These are phyloP conservation scores for Agrocybe chaxingu DNA, from an alignment of 768 basidiomycete genomes.

Conservation along the genomic window DNA sequence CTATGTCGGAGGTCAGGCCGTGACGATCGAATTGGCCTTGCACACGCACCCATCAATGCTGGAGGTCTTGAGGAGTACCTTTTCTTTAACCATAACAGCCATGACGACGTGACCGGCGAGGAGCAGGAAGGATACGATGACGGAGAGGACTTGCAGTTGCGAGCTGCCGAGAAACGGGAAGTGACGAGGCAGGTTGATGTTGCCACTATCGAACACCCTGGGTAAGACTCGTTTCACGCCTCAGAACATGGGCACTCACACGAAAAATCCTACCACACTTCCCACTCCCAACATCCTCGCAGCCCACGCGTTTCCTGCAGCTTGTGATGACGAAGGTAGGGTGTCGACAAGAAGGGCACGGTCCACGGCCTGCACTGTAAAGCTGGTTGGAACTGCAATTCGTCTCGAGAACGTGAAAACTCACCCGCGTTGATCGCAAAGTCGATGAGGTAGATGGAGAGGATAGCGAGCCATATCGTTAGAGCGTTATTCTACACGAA, in stretches of 20 bases:
- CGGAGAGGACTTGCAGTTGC: conserved; percentile 78
- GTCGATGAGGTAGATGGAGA: conserved; percentile 50
- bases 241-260: conserved; percentile 46
- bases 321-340: conserved; percentile 69
- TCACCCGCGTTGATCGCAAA: conserved; percentile 53
- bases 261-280: conserved; percentile 82
- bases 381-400: background rate
- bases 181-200: conserved; percentile 65
- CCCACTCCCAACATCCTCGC: conserved; percentile 90
- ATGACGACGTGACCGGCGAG: conserved; percentile 63
- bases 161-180: conserved; percentile 76
- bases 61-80: conserved; percentile 50
- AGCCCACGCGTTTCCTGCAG: conserved; percentile 92
- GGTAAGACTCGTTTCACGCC: background rate
- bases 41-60: conserved; percentile 15
- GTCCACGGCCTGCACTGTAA: conserved; percentile 80
- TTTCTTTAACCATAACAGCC: conserved; percentile 63
- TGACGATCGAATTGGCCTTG: background rate
- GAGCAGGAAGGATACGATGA: conserved; percentile 69
- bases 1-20: conserved; percentile 4
- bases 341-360: conserved; percentile 89
- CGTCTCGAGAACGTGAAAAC: conserved; percentile 1
- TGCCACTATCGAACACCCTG: conserved; percentile 52
- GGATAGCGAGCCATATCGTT: conserved; percentile 75
- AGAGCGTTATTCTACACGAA: conserved; percentile 52